A percentile compares a stretch with the other conserved stretches of the same genome.
These are phyloP conservation scores for Neurospora tetrasperma DNA, from an alignment of 495 filamentous ascomycete species.

Conservation along the genomic window DNA sequence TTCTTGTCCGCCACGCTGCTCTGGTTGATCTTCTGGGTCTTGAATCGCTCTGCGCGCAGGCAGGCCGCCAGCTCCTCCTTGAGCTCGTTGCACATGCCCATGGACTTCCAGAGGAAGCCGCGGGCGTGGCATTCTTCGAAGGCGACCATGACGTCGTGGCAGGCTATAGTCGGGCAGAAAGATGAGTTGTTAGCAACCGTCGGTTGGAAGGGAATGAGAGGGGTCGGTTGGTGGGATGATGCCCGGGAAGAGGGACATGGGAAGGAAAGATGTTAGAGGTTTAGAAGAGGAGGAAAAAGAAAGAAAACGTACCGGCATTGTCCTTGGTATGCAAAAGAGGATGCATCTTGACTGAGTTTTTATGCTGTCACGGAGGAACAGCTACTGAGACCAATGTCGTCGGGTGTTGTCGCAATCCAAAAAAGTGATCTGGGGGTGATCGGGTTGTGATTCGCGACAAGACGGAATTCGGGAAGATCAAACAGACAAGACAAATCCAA, in stretches of 20 bases:
- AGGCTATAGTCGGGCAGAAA: constrained; percentile 37
- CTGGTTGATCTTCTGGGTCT: constrained; percentile 67
- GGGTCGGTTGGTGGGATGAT: neutral
- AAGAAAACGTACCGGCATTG: constrained; percentile 55
- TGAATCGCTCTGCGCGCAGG: constrained; percentile 64
- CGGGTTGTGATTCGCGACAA: neutral
- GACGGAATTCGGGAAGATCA: neutral
- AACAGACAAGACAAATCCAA: neutral
- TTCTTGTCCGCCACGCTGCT: constrained; percentile 58
- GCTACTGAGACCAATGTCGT: neutral
- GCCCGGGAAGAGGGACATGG: neutral
- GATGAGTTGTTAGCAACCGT: neutral
- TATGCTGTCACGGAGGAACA: neutral
- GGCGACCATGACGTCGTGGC: constrained; percentile 82
- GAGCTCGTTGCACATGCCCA: constrained; percentile 80
- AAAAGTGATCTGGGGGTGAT: neutral
- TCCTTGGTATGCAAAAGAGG: constrained; percentile 89
- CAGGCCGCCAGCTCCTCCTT: constrained; percentile 77
- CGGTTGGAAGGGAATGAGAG: neutral
- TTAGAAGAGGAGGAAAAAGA: neutral
- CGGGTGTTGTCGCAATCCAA: neutral
- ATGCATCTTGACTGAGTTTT: constrained; percentile 64
- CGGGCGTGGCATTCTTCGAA: constrained; percentile 93
- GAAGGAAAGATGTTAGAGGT: neutral
- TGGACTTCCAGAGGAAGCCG: constrained; percentile 79